These are phyloP conservation scores for Zoysia japonica DNA, from an alignment of 176 grass and related monocot genomes.

Conservation along the genomic window DNA sequence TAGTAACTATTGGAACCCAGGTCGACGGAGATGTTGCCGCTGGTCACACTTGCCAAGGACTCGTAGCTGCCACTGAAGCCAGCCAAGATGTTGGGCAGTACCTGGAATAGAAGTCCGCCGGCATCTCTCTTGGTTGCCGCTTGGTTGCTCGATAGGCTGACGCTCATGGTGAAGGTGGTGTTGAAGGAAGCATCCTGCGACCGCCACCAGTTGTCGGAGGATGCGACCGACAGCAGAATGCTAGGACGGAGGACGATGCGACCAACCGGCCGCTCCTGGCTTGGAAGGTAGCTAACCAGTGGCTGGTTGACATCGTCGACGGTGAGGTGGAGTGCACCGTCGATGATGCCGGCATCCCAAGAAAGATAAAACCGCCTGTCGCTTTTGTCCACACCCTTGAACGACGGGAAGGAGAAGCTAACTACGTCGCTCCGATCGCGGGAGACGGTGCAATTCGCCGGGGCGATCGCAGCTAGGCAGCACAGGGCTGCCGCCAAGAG, in stretches of 20 bases:
- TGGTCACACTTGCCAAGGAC: neutral
- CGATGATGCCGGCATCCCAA: neutral
- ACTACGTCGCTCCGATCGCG: neutral
- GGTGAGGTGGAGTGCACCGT: too few species aligned
- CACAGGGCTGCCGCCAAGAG: neutral
- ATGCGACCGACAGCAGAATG: neutral
- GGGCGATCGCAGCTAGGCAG: neutral
- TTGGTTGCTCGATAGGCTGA: neutral
- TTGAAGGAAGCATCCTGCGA: neutral
- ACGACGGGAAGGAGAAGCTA: neutral
- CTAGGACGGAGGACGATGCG: too few species aligned
- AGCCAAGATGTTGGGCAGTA: neutral
- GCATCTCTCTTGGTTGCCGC: neutral
- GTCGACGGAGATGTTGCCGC: conserved; percentile 8
- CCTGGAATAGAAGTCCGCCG: conserved; percentile 4
- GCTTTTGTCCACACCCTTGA: neutral
- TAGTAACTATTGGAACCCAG: neutral
- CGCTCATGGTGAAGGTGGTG: conserved; percentile 2
- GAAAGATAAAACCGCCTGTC: neutral
- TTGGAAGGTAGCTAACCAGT: too few species aligned
- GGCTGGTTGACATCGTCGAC: too few species aligned
- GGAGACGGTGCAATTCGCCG: neutral
- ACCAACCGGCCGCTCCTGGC: too few species aligned
- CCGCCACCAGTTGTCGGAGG: too few species aligned
- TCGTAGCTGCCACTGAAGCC: neutral